Evolutionary conservation across 768 basidiomycete species (phyloP).

Genomic region (Leccinum disarticulatum): DNA sequence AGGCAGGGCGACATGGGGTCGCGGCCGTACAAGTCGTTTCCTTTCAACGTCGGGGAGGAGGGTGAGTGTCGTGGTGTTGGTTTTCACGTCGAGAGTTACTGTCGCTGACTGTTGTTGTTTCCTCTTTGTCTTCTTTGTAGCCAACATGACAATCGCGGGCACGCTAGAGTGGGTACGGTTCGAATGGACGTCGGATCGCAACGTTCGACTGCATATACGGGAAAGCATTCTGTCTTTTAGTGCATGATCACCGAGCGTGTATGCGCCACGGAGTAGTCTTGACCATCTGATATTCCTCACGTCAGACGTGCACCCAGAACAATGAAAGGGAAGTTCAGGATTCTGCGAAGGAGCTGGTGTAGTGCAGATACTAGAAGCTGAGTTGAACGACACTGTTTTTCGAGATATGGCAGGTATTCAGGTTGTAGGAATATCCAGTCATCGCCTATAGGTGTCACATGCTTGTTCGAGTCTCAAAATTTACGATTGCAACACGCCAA

Average conservation of each 20-base stretch:
- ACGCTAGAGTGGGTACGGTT: conserved; percentile 74
- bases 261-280: not conserved
- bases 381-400: not conserved
- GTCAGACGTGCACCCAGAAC: not conserved
- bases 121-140: conserved; percentile 29
- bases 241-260: conserved; percentile 43
- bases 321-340: not conserved
- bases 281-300: not conserved
- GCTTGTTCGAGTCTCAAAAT: no score
- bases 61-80: conserved; percentile 46
- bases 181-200: conserved; percentile 84
- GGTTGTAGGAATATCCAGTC: no score
- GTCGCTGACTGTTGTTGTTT: not conserved
- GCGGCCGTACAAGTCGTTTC: conserved; percentile 84
- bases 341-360: no score
- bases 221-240: conserved; percentile 86
- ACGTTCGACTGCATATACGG: conserved; percentile 78
- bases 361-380: not conserved
- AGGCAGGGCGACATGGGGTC: conserved; percentile 82
- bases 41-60: conserved; percentile 81
- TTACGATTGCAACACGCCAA: no score
- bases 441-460: no score
- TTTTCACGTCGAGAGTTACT: not conserved
- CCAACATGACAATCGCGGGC: conserved; percentile 56
- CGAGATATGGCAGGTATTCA: not conserved